Conservation (phyloP, 352 stramenopile genomes). For the Phytophthora megakarya region DNA sequence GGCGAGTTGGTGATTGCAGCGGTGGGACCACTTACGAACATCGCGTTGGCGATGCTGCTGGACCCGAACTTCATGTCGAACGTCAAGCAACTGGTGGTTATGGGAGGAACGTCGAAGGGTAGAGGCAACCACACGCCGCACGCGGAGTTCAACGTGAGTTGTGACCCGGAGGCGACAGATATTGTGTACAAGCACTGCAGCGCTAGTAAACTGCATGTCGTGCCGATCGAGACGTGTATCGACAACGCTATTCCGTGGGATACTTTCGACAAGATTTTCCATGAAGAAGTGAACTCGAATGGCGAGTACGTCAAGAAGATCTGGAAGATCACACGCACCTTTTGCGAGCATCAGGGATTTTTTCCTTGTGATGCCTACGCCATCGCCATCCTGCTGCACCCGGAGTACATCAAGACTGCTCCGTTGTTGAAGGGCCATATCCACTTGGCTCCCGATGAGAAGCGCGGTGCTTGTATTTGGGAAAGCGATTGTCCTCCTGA, state of each 20-base stretch:
- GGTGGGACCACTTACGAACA: slow-evolving; percentile 79
- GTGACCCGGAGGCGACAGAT: slow-evolving; percentile 77
- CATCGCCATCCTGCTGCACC: slow-evolving; percentile 63
- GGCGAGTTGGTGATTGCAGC: slow-evolving; percentile 79
- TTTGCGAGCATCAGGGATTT: slow-evolving; percentile 51
- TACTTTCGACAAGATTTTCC: slow-evolving; percentile 73
- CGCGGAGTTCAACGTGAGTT: slow-evolving; percentile 82
- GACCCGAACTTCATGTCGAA: slow-evolving; percentile 69
- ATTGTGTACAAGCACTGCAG: slow-evolving; percentile 75
- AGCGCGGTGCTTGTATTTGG: slow-evolving; percentile 62
- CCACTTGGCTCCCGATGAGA: slow-evolving; percentile 57
- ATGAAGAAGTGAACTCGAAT: slow-evolving; percentile 40
- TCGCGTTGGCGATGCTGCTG: slow-evolving; percentile 74
- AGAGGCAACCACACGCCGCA: slow-evolving; percentile 72
- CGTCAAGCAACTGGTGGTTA: slow-evolving; percentile 71
- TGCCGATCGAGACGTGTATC: slow-evolving; percentile 72
- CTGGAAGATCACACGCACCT: slow-evolving; percentile 65
- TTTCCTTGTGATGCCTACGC: slow-evolving; percentile 79
- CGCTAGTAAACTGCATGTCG: slow-evolving; percentile 61
- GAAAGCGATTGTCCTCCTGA: slow-evolving; percentile 34
- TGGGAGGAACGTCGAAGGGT: slow-evolving; percentile 74
- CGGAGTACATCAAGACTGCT: slow-evolving; percentile 56
- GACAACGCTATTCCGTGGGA: slow-evolving; percentile 66
- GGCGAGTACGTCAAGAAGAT: slow-evolving; percentile 62
- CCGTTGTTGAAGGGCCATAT: slow-evolving; percentile 52